Conservation (phyloP, 148 eudicot species). For the Dianthus caryophyllus region DNA sequence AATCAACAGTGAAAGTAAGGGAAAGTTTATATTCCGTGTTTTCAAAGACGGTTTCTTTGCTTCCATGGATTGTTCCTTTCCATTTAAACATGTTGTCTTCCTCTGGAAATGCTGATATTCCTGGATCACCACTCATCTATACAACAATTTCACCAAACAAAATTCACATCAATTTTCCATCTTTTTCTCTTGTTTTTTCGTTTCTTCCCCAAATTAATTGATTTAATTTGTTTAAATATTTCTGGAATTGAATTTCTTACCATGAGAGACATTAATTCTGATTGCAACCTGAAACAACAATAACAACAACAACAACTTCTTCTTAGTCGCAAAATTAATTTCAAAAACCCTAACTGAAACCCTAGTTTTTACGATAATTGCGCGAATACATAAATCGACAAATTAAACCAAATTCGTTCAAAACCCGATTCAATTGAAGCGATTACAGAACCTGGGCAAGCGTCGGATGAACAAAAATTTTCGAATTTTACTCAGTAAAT, state of each 20-base stretch:
- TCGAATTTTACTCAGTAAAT: background rate
- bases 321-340: background rate
- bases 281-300: conserved; percentile 69
- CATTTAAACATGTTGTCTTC: conserved; percentile 88
- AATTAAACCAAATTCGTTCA: conserved; percentile 9
- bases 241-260: conserved; percentile 36
- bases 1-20: conserved; percentile 71
- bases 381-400: background rate
- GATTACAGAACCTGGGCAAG: background rate
- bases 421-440: conserved; percentile 9
- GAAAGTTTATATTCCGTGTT: conserved; percentile 88
- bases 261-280: conserved; percentile 94
- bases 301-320: background rate
- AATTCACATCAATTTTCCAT: background rate
- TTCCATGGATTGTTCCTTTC: conserved; percentile 95
- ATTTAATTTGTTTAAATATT: conserved; percentile 7
- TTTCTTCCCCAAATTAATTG: background rate
- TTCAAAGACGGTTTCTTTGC: conserved; percentile 96
- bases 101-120: conserved; percentile 94
- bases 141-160: background rate
- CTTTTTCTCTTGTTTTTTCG: background rate
- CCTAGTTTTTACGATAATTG: background rate
- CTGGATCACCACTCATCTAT: conserved; percentile 91
- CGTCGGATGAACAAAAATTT: conserved; percentile 2
- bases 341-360: background rate